These are phyloP conservation scores for Capillidium heterosporum DNA, from an alignment of 371 early-diverging fungal species.

Conservation along the genomic window DNA sequence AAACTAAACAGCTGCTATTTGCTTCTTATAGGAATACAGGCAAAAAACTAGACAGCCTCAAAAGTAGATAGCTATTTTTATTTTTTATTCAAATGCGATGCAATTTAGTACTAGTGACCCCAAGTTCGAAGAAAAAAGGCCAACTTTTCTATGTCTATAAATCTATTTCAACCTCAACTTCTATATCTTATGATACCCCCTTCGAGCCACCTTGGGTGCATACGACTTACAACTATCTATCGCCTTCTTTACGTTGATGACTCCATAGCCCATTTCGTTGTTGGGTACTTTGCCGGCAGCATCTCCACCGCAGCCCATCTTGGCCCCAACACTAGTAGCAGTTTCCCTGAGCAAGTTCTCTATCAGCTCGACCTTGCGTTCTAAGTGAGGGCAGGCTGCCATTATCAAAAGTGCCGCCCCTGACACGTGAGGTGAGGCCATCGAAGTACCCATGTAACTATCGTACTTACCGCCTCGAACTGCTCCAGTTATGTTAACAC, in stretches of 20 bases:
- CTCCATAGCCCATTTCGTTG: slow-evolving; percentile 4
- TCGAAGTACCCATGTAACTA: slow-evolving; percentile 20
- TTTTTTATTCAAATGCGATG: too few species aligned
- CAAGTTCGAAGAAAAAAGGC: too few species aligned
- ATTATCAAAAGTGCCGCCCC: slow-evolving; percentile 29
- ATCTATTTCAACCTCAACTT: neutral
- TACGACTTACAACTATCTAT: neutral
- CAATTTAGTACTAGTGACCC: too few species aligned
- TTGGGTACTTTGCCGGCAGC: neutral
- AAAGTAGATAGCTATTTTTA: too few species aligned
- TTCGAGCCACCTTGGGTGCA: neutral
- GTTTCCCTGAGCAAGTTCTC: neutral
- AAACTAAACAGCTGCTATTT: too few species aligned
- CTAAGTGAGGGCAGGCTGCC: neutral
- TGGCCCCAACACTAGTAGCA: neutral
- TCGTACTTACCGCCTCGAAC: slow-evolving; percentile 3
- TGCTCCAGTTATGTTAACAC: slow-evolving; percentile 17
- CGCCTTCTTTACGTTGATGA: neutral
- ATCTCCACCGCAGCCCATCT: neutral
- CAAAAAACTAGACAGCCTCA: too few species aligned
- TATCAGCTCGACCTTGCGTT: neutral
- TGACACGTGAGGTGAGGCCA: slow-evolving; percentile 66
- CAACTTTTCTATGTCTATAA: too few species aligned
- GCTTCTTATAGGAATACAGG: too few species aligned
- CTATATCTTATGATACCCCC: neutral